phyloP scores from a whole-genome alignment of 805 yeast genomes.

The Metschnikowia noctiluminum region DNA sequence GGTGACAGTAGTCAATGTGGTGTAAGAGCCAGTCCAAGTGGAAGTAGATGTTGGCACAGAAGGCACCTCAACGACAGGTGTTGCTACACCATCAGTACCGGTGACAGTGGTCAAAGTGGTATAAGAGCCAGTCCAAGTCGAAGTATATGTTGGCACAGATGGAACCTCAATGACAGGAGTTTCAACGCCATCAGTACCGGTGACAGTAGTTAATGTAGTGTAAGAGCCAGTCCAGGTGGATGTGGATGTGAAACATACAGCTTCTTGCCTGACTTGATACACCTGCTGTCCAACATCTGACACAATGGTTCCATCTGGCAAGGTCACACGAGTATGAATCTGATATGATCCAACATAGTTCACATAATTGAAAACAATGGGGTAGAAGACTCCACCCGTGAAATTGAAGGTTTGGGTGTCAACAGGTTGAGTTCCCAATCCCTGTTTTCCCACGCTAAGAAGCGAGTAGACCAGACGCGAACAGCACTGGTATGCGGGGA shows the following conservation, averaged over 20 bases:
- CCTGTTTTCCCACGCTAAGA: background rate
- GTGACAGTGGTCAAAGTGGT: background rate
- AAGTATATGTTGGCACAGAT: background rate
- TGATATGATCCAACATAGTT: background rate
- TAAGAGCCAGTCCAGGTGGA: background rate
- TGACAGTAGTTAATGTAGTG: background rate
- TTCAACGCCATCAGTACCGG: background rate
- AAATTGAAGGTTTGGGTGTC: background rate
- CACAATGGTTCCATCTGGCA: background rate
- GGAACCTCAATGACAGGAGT: background rate
- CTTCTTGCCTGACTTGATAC: background rate
- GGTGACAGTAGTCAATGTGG: too few species aligned
- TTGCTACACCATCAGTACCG: background rate
- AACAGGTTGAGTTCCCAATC: background rate
- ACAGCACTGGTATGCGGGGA: background rate
- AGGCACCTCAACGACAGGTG: background rate
- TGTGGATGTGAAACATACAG: background rate
- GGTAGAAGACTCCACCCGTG: background rate
- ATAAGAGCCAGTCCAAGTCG: background rate
- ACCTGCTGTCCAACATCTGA: background rate
- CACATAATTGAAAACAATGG: background rate
- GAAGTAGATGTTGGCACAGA: background rate
- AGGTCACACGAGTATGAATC: background rate
- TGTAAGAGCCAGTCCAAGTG: background rate
- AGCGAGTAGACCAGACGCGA: background rate